Evolutionary conservation across 2,329 filamentous ascomycete genomes (phyloP).

Genomic region (Ploettnerulaceae sp.): DNA sequence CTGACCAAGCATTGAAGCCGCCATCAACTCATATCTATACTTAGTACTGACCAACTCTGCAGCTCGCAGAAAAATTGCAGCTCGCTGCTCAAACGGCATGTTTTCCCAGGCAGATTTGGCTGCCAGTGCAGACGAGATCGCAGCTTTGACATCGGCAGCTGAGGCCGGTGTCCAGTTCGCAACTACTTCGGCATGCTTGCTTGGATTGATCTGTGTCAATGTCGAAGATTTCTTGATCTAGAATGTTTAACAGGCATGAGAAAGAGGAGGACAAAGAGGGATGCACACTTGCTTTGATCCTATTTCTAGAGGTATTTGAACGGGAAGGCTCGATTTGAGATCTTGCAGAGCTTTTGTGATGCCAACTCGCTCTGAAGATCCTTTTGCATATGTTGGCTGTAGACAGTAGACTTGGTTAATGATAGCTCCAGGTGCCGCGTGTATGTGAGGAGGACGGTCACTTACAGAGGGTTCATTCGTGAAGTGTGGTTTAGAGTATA

Average conservation of each 20-base stretch:
- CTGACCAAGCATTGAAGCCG: conserved; percentile 90
- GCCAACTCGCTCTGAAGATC: background rate
- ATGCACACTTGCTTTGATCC: background rate
- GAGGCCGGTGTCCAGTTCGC: background rate
- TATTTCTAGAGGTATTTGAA: background rate
- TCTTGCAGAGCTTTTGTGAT: background rate
- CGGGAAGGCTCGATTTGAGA: background rate
- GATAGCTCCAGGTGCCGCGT: too few species aligned
- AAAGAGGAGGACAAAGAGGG: too few species aligned
- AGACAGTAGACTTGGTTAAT: too few species aligned
- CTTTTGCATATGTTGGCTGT: background rate
- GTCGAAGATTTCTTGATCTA: background rate
- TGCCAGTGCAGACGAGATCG: conserved; percentile 16
- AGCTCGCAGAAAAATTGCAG: conserved; percentile 91
- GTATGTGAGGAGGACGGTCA: background rate
- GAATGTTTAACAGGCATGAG: background rate
- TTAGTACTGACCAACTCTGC: conserved; percentile 86
- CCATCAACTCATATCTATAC: conserved; percentile 95
- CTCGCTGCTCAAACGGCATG: conserved; percentile 83
- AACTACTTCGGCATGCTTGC: background rate
- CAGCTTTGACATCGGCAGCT: background rate
- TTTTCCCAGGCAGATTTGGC: conserved; percentile 79
- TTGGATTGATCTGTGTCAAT: background rate
- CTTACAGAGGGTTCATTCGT: background rate
- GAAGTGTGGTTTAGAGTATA: conserved; percentile 1